Evolutionary conservation across 495 filamentous ascomycete species (phyloP).

Genomic region (Penicillium flavigenum): DNA sequence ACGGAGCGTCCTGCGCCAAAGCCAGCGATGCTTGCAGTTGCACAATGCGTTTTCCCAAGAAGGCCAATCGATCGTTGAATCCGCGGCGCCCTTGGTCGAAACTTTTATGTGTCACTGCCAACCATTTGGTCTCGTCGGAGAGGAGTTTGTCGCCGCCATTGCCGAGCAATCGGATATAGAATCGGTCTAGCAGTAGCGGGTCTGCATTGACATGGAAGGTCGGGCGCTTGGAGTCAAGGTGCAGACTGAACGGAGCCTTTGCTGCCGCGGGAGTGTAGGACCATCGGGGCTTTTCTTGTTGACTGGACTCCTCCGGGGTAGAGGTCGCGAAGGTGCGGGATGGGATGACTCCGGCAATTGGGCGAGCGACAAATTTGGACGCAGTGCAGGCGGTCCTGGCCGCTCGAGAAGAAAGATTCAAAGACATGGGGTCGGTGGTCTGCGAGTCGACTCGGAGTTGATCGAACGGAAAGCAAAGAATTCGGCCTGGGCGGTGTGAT

Average conservation of each 20-base stretch:
- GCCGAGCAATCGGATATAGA: slow-evolving; percentile 73
- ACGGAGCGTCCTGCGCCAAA: slow-evolving; percentile 55
- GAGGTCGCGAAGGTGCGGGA: slow-evolving; percentile 30
- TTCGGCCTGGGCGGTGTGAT: slow-evolving; percentile 35
- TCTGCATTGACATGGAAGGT: slow-evolving; percentile 71
- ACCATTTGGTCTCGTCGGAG: slow-evolving; percentile 91
- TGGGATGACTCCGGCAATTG: slow-evolving; percentile 18
- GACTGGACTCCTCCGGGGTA: slow-evolving; percentile 28
- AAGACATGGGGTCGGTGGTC: slow-evolving; percentile 37
- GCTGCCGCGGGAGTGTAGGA: slow-evolving; percentile 73
- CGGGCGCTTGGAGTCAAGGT: slow-evolving; percentile 45
- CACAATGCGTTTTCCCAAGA: slow-evolving; percentile 79
- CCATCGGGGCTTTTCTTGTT: slow-evolving; percentile 68
- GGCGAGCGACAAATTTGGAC: slow-evolving; percentile 23
- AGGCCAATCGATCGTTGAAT: slow-evolving; percentile 91
- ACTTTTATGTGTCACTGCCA: slow-evolving; percentile 96
- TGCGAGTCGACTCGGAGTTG: slow-evolving; percentile 22
- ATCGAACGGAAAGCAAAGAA: slow-evolving; percentile 26
- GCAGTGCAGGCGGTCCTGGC: slow-evolving; percentile 37
- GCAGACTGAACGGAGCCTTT: slow-evolving; percentile 66
- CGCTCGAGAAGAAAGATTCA: slow-evolving; percentile 37
- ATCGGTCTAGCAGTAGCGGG: slow-evolving; percentile 65
- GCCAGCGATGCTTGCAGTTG: slow-evolving; percentile 72
- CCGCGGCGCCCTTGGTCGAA: slow-evolving; percentile 93
- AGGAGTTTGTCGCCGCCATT: slow-evolving; percentile 66